These are phyloP conservation scores for Lepidium africanum DNA, from an alignment of 345 rosid species.

Conservation along the genomic window DNA sequence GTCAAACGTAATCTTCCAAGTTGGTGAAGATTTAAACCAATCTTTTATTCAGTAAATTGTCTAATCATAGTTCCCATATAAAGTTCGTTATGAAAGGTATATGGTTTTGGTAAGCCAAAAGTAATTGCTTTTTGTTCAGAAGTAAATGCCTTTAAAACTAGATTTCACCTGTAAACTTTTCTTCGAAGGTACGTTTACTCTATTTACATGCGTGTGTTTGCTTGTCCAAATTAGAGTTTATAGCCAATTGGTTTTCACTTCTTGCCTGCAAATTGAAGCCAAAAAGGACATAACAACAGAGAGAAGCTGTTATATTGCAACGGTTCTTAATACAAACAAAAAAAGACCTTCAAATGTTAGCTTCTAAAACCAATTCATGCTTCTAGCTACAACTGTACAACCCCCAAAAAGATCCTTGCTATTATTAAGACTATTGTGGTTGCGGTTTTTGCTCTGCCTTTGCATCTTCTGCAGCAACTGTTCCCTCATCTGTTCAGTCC, in stretches of 20 bases:
- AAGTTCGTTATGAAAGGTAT: not conserved
- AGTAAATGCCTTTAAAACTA: not conserved
- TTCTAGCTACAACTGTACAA: not conserved
- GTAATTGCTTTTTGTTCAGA: not conserved
- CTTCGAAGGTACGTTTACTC: not conserved
- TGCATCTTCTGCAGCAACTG: not conserved
- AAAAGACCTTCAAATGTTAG: not conserved
- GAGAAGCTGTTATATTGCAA: not conserved
- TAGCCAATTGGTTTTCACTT: not conserved
- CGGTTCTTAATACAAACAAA: slow-evolving; percentile 4
- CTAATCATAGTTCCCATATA: not conserved
- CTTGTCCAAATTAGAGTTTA: not conserved
- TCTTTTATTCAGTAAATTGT: not conserved
- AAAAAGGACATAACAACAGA: not conserved
- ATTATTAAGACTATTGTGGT: not conserved
- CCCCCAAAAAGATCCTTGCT: not conserved
- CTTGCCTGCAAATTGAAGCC: not conserved
- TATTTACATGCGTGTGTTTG: not conserved
- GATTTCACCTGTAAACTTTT: not conserved
- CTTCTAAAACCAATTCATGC: not conserved
- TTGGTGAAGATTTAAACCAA: not conserved
- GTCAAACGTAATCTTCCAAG: not conserved
- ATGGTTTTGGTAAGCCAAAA: not conserved
- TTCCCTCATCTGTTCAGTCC: not conserved
- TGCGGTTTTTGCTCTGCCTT: not conserved